A percentile compares a stretch with the other conserved stretches of the same genome.
Evolutionary conservation across 768 basidiomycete species (phyloP).

Genomic region (Xerocomus spinulosus): DNA sequence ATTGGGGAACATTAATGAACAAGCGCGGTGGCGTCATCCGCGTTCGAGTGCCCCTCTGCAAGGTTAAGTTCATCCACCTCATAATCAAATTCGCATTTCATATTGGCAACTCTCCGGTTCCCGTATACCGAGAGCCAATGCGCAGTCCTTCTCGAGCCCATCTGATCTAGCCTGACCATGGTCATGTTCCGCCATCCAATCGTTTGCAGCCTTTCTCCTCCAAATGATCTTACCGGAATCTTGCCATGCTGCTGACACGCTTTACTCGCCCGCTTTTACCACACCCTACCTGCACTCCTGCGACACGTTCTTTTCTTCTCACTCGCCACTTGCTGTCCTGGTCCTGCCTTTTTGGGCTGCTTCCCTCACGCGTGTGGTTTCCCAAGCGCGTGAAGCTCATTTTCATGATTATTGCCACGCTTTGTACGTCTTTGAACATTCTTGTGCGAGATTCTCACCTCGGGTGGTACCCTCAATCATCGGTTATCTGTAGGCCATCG

Average conservation of each 20-base stretch:
- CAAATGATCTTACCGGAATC: conserved; percentile 40
- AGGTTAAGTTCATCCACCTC: conserved; percentile 37
- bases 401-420: conserved; percentile 24
- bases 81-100: conserved; percentile 43
- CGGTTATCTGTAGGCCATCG: conserved; percentile 25
- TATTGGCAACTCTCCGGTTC: conserved; percentile 32
- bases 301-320: conserved; percentile 55
- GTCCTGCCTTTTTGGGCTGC: conserved; percentile 53
- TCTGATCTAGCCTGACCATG: conserved; percentile 22
- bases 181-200: conserved; percentile 31
- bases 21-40: conserved; percentile 28
- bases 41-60: conserved; percentile 28
- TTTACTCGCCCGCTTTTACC: conserved; percentile 33
- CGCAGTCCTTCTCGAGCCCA: conserved; percentile 8
- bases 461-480: conserved; percentile 10
- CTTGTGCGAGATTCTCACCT: conserved; percentile 28
- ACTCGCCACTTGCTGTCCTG: conserved; percentile 48
- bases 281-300: conserved; percentile 61
- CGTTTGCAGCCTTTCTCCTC: conserved; percentile 44
- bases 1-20: conserved; percentile 32
- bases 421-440: conserved; percentile 31
- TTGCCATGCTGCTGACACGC: conserved; percentile 65
- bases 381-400: conserved; percentile 27
- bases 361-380: conserved; percentile 36
- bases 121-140: conserved; percentile 27